Conservation (phyloP, 371 early-diverging fungal genomes). For the Basidiobolus meristosporus region DNA sequence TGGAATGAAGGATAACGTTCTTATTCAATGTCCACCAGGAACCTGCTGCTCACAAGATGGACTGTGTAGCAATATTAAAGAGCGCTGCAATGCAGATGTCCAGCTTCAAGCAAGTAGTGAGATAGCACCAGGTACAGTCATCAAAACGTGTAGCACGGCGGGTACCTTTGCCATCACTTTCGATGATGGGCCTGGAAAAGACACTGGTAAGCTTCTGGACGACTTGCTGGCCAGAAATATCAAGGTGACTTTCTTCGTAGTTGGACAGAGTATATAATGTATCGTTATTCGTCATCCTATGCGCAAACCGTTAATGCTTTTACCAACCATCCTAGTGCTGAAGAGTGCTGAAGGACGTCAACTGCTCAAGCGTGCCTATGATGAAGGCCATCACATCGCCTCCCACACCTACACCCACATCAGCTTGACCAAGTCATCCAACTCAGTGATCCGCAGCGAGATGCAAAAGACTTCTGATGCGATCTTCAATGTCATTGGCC, state of each 20-base stretch:
- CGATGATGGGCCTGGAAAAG: slow-evolving; percentile 18
- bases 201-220: slow-evolving; percentile 16
- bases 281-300: too few relatives aligned
- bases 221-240: slow-evolving; percentile 13
- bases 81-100: too few relatives aligned
- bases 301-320: too few relatives aligned
- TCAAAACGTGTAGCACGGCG: slow-evolving; percentile 14
- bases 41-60: too few relatives aligned
- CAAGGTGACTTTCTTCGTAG: slow-evolving; percentile 31
- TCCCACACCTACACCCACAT: slow-evolving; percentile 28
- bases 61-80: too few relatives aligned
- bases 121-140: too few relatives aligned
- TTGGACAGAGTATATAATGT: too few relatives aligned
- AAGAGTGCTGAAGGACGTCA: too few relatives aligned
- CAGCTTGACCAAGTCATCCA: slow-evolving; percentile 12
- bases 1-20: too few relatives aligned
- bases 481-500: slow-evolving; percentile 10
- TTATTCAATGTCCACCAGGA: too few relatives aligned
- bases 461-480: slow-evolving; percentile 11
- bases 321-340: too few relatives aligned
- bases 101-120: too few relatives aligned
- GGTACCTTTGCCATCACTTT: slow-evolving; percentile 32
- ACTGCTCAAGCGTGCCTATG: slow-evolving; percentile 13
- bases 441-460: slow-evolving; percentile 10
- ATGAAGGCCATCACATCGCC: slow-evolving; percentile 24